Percentiles rank a stretch among this genome's conserved stretches.
These are phyloP conservation scores for Volvox carteri DNA, from an alignment of 163 green algal genomes.

Conservation along the genomic window DNA sequence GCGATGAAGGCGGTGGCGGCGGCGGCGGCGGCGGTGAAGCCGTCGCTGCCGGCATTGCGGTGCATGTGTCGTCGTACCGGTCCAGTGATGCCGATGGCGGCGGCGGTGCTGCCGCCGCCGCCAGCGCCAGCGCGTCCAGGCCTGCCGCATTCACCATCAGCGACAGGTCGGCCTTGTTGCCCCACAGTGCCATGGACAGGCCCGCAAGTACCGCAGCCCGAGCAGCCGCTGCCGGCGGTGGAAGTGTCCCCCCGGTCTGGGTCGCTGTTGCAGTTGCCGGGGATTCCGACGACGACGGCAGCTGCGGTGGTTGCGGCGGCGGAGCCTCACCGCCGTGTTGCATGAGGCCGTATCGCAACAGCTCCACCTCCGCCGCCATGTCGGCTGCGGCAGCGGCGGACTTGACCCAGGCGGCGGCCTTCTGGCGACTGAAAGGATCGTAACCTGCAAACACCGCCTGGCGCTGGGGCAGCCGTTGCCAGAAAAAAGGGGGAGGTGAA, in stretches of 20 bases:
- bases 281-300: background rate
- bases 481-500: too few relatives aligned
- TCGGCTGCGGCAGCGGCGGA: slow-evolving; percentile 29
- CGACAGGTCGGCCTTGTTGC: slow-evolving; percentile 73
- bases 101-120: background rate
- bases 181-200: slow-evolving; percentile 62
- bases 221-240: background rate
- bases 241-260: too few relatives aligned
- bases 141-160: slow-evolving; percentile 62
- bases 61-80: background rate
- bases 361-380: slow-evolving; percentile 32
- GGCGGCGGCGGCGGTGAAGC: background rate
- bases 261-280: background rate
- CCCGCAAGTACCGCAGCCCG: background rate
- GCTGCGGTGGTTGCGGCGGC: background rate
- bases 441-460: background rate
- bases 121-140: slow-evolving; percentile 43
- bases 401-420: slow-evolving; percentile 57
- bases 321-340: background rate
- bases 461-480: slow-evolving; percentile 9
- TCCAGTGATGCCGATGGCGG: background rate
- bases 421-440: slow-evolving; percentile 60
- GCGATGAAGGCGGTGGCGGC: background rate
- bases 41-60: too few relatives aligned
- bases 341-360: background rate